Percentiles rank a stretch among this genome's conserved stretches.
phyloP scores from a whole-genome alignment of 1,139 yeast species.

The Scheffersomyces lignicola region DNA sequence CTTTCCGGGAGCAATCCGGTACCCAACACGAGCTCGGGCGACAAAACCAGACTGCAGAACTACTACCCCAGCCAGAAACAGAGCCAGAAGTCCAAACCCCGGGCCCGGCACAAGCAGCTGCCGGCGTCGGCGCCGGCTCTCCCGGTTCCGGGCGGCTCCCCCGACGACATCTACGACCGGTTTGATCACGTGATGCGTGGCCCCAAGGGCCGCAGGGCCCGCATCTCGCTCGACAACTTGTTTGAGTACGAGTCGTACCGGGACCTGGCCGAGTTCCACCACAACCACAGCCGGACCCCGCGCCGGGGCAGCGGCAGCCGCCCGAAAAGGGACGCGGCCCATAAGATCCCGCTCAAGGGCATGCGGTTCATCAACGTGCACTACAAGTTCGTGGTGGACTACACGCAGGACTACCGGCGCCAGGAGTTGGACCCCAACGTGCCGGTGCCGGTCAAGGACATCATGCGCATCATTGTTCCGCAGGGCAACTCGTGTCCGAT shows the following conservation, averaged over 20 bases:
- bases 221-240: slow-evolving; percentile 64
- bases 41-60: neutral
- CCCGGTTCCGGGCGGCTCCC: too few species aligned
- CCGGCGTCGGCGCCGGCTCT: too few species aligned
- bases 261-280: slow-evolving; percentile 48
- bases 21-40: neutral
- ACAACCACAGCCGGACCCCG: slow-evolving; percentile 17
- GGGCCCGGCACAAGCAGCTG: neutral
- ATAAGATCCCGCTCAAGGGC: slow-evolving; percentile 54
- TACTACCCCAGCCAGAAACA: slow-evolving; percentile 1
- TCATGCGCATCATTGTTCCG: slow-evolving; percentile 72
- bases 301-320: slow-evolving; percentile 8
- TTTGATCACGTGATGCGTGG: too few species aligned
- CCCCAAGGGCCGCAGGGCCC: too few species aligned
- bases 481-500: slow-evolving; percentile 81
- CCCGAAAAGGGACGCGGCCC: slow-evolving; percentile 5
- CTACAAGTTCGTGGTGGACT: slow-evolving; percentile 78
- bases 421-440: slow-evolving; percentile 74
- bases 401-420: slow-evolving; percentile 51
- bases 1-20: neutral
- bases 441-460: slow-evolving; percentile 60
- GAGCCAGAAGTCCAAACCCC: slow-evolving; percentile 1
- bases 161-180: too few species aligned
- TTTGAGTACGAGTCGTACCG: slow-evolving; percentile 58
- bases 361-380: slow-evolving; percentile 80